Evolutionary conservation across 129 eudicot genomes (phyloP).

Genomic region (Cynara cardunculus): DNA sequence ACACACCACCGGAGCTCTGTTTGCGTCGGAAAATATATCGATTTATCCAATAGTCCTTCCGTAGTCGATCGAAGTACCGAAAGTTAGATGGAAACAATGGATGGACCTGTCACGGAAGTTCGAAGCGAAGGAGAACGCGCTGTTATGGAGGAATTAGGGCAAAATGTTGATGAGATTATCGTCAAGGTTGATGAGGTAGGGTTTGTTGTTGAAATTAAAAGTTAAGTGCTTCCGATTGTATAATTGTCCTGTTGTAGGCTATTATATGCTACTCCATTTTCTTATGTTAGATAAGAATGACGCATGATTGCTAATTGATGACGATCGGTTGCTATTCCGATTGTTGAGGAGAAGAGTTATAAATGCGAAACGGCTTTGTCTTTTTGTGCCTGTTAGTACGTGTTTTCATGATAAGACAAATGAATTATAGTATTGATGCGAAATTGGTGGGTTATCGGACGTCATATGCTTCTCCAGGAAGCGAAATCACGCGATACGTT

Average conservation of each 20-base stretch:
- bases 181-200: slow-evolving; percentile 54
- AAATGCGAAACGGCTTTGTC: slow-evolving; percentile 25
- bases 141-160: slow-evolving; percentile 42
- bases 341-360: slow-evolving; percentile 14
- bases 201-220: not conserved
- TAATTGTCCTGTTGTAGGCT: not conserved
- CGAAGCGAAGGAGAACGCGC: slow-evolving; percentile 33
- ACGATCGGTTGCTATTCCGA: slow-evolving; percentile 7
- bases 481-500: not conserved
- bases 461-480: slow-evolving; percentile 2
- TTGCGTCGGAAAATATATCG: not conserved
- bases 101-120: slow-evolving; percentile 19
- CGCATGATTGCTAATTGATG: slow-evolving; percentile 7
- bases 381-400: slow-evolving; percentile 7
- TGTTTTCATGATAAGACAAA: slow-evolving; percentile 1
- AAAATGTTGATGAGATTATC: slow-evolving; percentile 45
- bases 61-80: not conserved
- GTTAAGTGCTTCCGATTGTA: slow-evolving; percentile 1
- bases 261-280: not conserved
- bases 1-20: slow-evolving; percentile 23
- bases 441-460: not conserved
- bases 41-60: not conserved
- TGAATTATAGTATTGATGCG: slow-evolving; percentile 1
- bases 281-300: not conserved
- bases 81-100: slow-evolving; percentile 20